These are phyloP conservation scores for Chalciporus piperatus DNA, from an alignment of 768 basidiomycete species.

Conservation along the genomic window DNA sequence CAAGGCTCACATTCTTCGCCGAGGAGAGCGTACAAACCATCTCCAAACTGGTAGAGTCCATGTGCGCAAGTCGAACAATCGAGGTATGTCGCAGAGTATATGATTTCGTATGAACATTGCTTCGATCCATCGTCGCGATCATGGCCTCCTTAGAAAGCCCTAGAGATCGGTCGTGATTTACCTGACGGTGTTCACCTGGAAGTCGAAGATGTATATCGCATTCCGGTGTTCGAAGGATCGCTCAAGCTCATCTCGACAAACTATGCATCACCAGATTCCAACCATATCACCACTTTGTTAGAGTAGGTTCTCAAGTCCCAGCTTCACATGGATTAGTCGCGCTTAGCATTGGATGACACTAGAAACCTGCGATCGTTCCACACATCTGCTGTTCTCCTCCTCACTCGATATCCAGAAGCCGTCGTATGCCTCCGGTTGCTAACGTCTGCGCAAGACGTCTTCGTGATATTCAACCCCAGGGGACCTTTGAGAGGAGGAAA, in stretches of 20 bases:
- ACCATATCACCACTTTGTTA: slow-evolving; percentile 28
- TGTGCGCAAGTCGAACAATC: slow-evolving; percentile 15
- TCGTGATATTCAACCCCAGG: slow-evolving; percentile 62
- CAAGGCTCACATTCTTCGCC: slow-evolving; percentile 40
- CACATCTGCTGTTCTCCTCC: slow-evolving; percentile 37
- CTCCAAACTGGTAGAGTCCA: slow-evolving; percentile 8
- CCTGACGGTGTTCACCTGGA: slow-evolving; percentile 42
- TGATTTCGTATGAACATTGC: neutral
- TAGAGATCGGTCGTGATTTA: slow-evolving; percentile 51
- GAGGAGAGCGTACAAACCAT: slow-evolving; percentile 2
- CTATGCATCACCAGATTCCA: slow-evolving; percentile 34
- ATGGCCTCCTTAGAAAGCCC: slow-evolving; percentile 41
- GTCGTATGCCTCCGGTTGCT: slow-evolving; percentile 43
- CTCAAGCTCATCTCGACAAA: slow-evolving; percentile 35
- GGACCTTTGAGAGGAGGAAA: slow-evolving; percentile 44
- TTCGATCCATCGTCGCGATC: too few species aligned
- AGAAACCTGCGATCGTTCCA: slow-evolving; percentile 20
- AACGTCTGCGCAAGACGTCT: slow-evolving; percentile 33
- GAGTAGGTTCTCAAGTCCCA: slow-evolving; percentile 11
- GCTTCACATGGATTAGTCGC: neutral
- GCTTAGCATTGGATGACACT: slow-evolving; percentile 6
- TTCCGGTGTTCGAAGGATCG: slow-evolving; percentile 46
- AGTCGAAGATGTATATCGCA: slow-evolving; percentile 46
- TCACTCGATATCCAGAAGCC: slow-evolving; percentile 62
- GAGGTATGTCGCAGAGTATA: slow-evolving; percentile 10